Evolutionary conservation across 164 flowering plant species (phyloP).

Genomic region (Vitis rupestris): DNA sequence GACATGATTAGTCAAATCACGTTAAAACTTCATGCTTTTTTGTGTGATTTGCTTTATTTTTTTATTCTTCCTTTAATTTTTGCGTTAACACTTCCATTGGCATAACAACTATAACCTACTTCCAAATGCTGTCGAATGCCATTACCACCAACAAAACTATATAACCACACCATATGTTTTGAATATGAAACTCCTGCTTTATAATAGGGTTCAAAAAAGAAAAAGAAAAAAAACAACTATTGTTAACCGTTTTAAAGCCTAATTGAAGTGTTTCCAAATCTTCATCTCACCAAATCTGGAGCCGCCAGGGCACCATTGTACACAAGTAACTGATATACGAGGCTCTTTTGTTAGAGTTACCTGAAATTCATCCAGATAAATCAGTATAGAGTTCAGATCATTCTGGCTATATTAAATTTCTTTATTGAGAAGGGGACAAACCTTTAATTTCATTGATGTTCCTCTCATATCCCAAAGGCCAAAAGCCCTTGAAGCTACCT

Average conservation of each 20-base stretch:
- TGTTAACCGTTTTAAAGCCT: background rate
- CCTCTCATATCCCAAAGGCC: constrained; percentile 25
- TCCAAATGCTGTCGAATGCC: constrained; percentile 23
- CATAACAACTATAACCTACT: constrained; percentile 3
- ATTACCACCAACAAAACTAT: constrained; percentile 14
- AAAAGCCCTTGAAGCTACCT: constrained; percentile 14
- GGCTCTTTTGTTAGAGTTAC: constrained; percentile 19
- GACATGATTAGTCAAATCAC: background rate
- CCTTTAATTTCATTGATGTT: constrained; percentile 18
- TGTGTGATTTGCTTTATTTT: too few relatives aligned
- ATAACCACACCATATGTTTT: constrained; percentile 20
- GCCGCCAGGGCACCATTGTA: constrained; percentile 30
- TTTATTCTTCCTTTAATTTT: too few relatives aligned
- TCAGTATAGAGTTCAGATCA: background rate
- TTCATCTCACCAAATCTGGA: constrained; percentile 23
- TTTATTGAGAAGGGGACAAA: constrained; percentile 1
- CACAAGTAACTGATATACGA: constrained; percentile 20
- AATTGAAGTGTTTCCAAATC: too few relatives aligned
- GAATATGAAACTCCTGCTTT: constrained; percentile 28
- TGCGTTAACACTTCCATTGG: too few relatives aligned
- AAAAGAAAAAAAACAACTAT: background rate
- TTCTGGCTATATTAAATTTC: too few relatives aligned
- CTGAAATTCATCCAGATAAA: constrained; percentile 10
- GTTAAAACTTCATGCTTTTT: too few relatives aligned
- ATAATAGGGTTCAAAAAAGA: background rate